These are phyloP conservation scores for Pseudognaphalium luteoalbum DNA, from an alignment of 129 eudicot species.

Conservation along the genomic window DNA sequence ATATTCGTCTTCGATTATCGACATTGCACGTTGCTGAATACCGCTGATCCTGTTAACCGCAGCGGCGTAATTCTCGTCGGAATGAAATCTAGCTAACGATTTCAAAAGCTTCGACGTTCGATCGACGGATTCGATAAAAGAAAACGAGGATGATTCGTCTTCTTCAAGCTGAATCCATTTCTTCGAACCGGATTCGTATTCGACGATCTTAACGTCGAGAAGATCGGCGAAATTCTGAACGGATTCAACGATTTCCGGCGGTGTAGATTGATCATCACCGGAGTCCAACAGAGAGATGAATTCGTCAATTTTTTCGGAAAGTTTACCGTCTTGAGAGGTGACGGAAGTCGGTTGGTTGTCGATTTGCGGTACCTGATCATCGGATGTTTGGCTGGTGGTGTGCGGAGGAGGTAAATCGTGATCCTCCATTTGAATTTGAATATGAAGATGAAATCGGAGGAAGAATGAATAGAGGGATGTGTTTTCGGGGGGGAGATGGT, in stretches of 20 bases:
- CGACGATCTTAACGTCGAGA: slow-evolving; percentile 51
- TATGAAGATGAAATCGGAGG: background rate
- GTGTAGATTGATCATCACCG: slow-evolving; percentile 7
- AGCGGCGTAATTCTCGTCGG: slow-evolving; percentile 32
- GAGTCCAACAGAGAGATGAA: slow-evolving; percentile 32
- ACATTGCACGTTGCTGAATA: slow-evolving; percentile 67
- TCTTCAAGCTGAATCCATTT: slow-evolving; percentile 44
- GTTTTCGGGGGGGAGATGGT: background rate
- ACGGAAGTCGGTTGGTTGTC: background rate
- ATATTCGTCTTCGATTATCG: slow-evolving; percentile 68
- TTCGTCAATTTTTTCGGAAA: slow-evolving; percentile 53
- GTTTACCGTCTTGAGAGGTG: slow-evolving; percentile 22
- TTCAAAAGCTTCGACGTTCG: slow-evolving; percentile 42
- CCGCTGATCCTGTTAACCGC: slow-evolving; percentile 52
- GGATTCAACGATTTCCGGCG: slow-evolving; percentile 41
- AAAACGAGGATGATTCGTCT: slow-evolving; percentile 25
- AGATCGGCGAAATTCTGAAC: slow-evolving; percentile 48
- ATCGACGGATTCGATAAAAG: slow-evolving; percentile 40
- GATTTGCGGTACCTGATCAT: background rate
- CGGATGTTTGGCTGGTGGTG: background rate
- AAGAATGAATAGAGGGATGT: background rate
- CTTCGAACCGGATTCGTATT: slow-evolving; percentile 41
- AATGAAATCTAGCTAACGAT: slow-evolving; percentile 37
- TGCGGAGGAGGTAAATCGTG: slow-evolving; percentile 20
- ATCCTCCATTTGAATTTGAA: slow-evolving; percentile 27